Conservation (phyloP, 2,329 filamentous ascomycete genomes). For the Nigrograna mackinnonii region DNA sequence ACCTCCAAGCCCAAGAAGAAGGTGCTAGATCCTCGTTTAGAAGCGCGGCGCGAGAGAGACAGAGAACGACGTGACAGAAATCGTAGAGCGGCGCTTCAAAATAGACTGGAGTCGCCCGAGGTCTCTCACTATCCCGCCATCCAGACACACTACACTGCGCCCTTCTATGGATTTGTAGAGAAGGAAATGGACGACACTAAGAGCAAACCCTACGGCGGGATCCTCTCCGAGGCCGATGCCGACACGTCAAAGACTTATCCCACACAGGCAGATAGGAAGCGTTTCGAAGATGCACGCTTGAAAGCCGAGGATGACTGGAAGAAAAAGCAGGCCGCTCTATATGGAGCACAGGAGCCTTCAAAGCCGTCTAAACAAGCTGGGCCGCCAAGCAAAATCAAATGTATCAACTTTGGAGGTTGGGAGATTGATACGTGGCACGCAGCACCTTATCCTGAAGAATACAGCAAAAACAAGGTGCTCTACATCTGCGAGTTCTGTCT, state of each 20-base stretch:
- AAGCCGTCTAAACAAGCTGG: conserved; percentile 68
- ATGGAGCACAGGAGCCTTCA: conserved; percentile 65
- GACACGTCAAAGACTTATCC: conserved; percentile 91
- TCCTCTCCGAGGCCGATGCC: conserved; percentile 84
- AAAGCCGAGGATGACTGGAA: conserved; percentile 94
- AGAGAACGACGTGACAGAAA: conserved; percentile 48
- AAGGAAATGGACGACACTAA: conserved; percentile 87
- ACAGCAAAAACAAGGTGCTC: conserved; percentile 93
- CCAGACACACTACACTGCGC: conserved; percentile 70
- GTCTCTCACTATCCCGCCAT: conserved; percentile 61
- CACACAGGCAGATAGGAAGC: conserved; percentile 75
- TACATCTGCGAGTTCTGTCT: conserved; percentile 99
- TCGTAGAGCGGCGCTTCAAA: conserved; percentile 48
- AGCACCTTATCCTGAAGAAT: conserved; percentile 96
- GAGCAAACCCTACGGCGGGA: conserved; percentile 93
- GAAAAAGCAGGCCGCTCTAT: conserved; percentile 65
- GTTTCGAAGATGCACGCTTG: conserved; percentile 87
- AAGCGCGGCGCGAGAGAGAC: conserved; percentile 36
- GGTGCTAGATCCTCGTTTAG: conserved; percentile 28
- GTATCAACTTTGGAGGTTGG: conserved; percentile 95
- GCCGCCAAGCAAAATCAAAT: conserved; percentile 94
- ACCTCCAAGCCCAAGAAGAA: conserved; percentile 60
- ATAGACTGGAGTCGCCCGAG: conserved; percentile 41
- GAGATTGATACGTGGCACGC: conserved; percentile 99
- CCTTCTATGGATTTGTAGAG: conserved; percentile 87